Evolutionary conservation across 331 rosid species (phyloP).

Genomic region (Malus hybrid): DNA sequence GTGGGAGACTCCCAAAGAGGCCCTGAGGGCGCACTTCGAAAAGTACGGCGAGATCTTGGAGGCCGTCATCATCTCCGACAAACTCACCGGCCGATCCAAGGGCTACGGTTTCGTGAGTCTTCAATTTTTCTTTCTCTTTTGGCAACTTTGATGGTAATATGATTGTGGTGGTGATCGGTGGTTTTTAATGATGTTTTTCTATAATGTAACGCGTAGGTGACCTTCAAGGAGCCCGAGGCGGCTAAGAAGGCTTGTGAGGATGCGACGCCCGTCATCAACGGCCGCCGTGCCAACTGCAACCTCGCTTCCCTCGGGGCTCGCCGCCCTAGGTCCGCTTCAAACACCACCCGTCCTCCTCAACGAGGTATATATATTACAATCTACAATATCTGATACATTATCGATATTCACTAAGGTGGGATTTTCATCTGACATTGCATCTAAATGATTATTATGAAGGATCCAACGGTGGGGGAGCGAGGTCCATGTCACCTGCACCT

Average conservation of each 20-base stretch:
- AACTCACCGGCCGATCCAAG: slow-evolving; percentile 80
- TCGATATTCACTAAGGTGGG: not conserved
- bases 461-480: slow-evolving; percentile 44
- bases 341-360: slow-evolving; percentile 40
- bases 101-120: slow-evolving; percentile 85
- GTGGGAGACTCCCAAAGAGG: slow-evolving; percentile 86
- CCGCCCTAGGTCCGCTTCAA: slow-evolving; percentile 43
- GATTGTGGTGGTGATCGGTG: not conserved
- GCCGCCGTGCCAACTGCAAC: slow-evolving; percentile 83
- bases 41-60: slow-evolving; percentile 80
- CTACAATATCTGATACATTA: not conserved
- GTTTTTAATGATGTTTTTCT: too few species aligned
- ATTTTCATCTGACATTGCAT: not conserved
- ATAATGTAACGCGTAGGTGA: slow-evolving; percentile 34
- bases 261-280: slow-evolving; percentile 57
- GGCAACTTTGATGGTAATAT: not conserved
- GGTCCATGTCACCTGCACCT: slow-evolving; percentile 36
- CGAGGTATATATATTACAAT: slow-evolving; percentile 12
- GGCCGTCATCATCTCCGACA: slow-evolving; percentile 81
- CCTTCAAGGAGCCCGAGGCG: slow-evolving; percentile 71
- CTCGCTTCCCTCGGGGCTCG: slow-evolving; percentile 80
- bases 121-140: not conserved
- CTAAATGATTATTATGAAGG: slow-evolving; percentile 15
- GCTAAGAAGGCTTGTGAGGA: slow-evolving; percentile 88
- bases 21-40: slow-evolving; percentile 52